These are phyloP conservation scores for Collybia sp. DNA, from an alignment of 768 basidiomycete species.

Conservation along the genomic window DNA sequence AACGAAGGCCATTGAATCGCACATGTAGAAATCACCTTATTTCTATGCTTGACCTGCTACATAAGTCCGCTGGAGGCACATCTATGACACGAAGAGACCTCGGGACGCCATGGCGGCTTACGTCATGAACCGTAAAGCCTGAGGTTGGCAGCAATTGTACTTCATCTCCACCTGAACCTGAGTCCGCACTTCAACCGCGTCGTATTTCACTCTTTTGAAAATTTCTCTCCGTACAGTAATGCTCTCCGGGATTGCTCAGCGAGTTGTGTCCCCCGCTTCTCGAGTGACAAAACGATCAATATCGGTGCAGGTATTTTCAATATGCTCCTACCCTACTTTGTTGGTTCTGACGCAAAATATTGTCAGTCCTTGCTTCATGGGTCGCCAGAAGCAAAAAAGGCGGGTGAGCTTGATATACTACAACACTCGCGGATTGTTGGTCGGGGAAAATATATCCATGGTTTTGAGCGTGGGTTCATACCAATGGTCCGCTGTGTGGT, in stretches of 20 bases:
- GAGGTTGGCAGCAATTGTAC: neutral
- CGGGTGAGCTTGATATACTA: constrained; percentile 67
- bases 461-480: constrained; percentile 68
- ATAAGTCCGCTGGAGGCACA: too few relatives aligned
- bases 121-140: neutral
- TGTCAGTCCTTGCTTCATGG: constrained; percentile 84
- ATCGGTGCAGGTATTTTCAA: constrained; percentile 55
- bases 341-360: constrained; percentile 13
- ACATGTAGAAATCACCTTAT: too few relatives aligned
- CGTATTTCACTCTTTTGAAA: neutral
- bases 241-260: neutral
- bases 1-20: too few relatives aligned
- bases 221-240: neutral
- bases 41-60: too few relatives aligned
- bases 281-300: constrained; percentile 41
- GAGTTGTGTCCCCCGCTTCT: constrained; percentile 17
- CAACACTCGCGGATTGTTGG: constrained; percentile 90
- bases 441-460: constrained; percentile 91
- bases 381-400: constrained; percentile 84
- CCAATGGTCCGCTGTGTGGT: neutral
- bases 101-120: neutral
- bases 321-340: constrained; percentile 12
- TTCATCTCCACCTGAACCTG: neutral
- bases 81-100: too few relatives aligned
- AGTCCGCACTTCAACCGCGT: too few relatives aligned